A percentile compares a stretch with the other conserved stretches of the same genome.
Conservation (phyloP, 2,329 filamentous ascomycete genomes). For the Phialocephala subalpina region DNA sequence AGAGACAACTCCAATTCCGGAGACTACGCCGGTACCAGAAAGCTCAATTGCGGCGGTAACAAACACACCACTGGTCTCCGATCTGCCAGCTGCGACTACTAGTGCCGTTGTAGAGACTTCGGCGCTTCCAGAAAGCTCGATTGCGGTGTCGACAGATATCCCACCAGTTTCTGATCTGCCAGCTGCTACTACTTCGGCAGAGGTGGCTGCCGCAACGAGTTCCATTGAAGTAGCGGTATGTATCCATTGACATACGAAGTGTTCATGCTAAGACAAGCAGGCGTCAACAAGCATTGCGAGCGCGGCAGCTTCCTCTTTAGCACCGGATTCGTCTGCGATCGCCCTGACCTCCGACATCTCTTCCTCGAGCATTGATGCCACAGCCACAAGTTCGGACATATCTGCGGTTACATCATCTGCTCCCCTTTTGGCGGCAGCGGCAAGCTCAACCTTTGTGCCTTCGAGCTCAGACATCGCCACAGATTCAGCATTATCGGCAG, state of each 20-base stretch:
- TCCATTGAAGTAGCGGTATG: background rate
- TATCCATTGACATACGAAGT: background rate
- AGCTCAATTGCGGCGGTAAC: background rate
- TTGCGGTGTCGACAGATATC: background rate
- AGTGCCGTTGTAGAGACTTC: background rate
- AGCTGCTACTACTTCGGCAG: background rate
- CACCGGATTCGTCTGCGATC: background rate
- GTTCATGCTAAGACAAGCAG: background rate
- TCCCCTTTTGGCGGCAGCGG: background rate
- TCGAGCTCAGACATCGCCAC: background rate
- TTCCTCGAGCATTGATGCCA: background rate
- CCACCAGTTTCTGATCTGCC: background rate
- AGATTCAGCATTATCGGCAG: background rate
- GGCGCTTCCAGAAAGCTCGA: background rate
- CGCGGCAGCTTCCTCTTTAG: background rate
- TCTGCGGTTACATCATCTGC: background rate
- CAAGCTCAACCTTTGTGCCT: background rate
- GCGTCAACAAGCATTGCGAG: background rate
- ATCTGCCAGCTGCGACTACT: background rate
- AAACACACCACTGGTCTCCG: background rate
- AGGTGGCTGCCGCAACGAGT: background rate
- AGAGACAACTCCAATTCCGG: background rate
- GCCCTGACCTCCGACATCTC: background rate
- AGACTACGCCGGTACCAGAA: background rate
- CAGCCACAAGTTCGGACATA: background rate